Conservation (phyloP, 352 stramenopile genomes). For the Saprolegnia parasitica region DNA sequence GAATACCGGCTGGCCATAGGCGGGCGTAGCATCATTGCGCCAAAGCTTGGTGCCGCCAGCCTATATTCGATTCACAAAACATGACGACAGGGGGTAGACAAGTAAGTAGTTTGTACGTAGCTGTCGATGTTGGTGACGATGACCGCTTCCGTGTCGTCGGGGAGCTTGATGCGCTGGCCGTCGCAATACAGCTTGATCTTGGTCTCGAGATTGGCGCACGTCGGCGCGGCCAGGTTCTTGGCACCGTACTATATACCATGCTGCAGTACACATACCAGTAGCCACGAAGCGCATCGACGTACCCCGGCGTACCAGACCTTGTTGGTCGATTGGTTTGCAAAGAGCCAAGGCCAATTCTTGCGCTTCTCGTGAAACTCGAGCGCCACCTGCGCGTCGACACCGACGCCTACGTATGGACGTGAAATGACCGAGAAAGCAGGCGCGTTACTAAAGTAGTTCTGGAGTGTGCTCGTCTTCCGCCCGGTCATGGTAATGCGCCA, state of each 20-base stretch:
- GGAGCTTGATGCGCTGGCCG: slow-evolving; percentile 59
- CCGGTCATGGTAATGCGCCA: slow-evolving; percentile 71
- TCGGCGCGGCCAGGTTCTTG: slow-evolving; percentile 82
- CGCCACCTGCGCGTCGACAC: slow-evolving; percentile 87
- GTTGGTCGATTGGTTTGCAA: slow-evolving; percentile 87
- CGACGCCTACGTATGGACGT: slow-evolving; percentile 39
- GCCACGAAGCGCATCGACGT: background rate
- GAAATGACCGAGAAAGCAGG: background rate
- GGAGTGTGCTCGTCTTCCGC: slow-evolving; percentile 55
- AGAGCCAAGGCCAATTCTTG: slow-evolving; percentile 77
- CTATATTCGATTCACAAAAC: slow-evolving; percentile 27
- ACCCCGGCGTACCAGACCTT: slow-evolving; percentile 85
- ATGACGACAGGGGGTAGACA: background rate
- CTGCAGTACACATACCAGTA: background rate
- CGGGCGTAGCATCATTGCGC: slow-evolving; percentile 49
- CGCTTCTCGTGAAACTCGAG: slow-evolving; percentile 89
- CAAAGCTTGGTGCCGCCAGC: slow-evolving; percentile 83
- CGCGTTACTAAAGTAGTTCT: slow-evolving; percentile 60
- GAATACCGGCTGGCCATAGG: slow-evolving; percentile 1
- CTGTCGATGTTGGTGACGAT: slow-evolving; percentile 88
- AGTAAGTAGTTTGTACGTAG: slow-evolving; percentile 34
- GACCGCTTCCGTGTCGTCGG: slow-evolving; percentile 70
- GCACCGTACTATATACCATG: slow-evolving; percentile 49
- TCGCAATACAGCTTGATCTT: slow-evolving; percentile 81
- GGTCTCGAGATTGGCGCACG: slow-evolving; percentile 63